phyloP scores from a whole-genome alignment of 352 stramenopile genomes.

The Globisporangium recalcitrans region DNA sequence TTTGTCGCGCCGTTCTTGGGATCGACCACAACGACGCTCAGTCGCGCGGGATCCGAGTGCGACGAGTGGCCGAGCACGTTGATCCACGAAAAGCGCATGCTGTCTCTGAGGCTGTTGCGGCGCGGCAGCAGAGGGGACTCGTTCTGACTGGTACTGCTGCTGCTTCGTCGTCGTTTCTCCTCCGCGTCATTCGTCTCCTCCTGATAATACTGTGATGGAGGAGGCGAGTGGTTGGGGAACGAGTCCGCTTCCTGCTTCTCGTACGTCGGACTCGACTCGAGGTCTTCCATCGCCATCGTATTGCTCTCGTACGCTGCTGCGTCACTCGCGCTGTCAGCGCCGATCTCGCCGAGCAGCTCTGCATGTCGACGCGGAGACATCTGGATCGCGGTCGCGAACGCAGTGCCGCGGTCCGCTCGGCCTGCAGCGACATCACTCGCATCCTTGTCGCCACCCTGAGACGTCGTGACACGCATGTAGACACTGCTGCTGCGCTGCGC shows the following conservation, averaged over 20 bases:
- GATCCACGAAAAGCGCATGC: slow-evolving; percentile 58
- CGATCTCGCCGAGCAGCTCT: slow-evolving; percentile 6
- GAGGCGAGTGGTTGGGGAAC: slow-evolving; percentile 6
- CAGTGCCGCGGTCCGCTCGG: background rate
- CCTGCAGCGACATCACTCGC: background rate
- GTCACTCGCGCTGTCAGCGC: background rate
- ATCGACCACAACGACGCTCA: background rate
- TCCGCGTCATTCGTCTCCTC: background rate
- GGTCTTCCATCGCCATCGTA: slow-evolving; percentile 9
- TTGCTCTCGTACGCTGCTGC: background rate
- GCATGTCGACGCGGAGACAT: slow-evolving; percentile 8
- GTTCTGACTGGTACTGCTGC: slow-evolving; percentile 1
- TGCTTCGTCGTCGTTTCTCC: background rate
- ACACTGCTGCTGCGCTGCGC: slow-evolving; percentile 13
- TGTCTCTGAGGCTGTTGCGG: slow-evolving; percentile 39
- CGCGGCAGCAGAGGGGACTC: background rate
- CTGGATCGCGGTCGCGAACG: slow-evolving; percentile 17
- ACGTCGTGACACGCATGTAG: background rate
- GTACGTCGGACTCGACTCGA: slow-evolving; percentile 1
- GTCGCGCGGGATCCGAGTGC: slow-evolving; percentile 25
- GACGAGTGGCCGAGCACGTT: slow-evolving; percentile 47
- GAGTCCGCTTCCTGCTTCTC: slow-evolving; percentile 5
- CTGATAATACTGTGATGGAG: background rate
- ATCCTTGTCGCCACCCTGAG: slow-evolving; percentile 2
- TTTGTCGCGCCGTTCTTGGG: background rate